Evolutionary conservation across 2,329 filamentous ascomycete genomes (phyloP).

Genomic region (Aspergillus neoniger): DNA sequence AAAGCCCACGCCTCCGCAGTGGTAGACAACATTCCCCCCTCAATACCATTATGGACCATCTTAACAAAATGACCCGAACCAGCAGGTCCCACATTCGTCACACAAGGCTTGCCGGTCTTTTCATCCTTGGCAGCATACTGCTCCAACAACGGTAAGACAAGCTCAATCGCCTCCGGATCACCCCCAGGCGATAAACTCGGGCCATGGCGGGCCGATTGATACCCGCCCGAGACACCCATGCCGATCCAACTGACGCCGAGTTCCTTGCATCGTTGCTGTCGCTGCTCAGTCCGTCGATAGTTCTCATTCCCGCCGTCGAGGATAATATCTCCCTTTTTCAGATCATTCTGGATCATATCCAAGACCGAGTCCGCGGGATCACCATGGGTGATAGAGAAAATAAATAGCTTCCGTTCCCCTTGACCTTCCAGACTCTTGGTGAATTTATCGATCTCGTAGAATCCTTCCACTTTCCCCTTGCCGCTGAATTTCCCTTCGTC

Average conservation of each 20-base stretch:
- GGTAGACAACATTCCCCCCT: constrained; percentile 68
- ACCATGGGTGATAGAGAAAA: constrained; percentile 46
- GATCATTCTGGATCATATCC: constrained; percentile 48
- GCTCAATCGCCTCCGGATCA: constrained; percentile 57
- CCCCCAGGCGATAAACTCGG: constrained; percentile 70
- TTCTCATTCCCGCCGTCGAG: constrained; percentile 70
- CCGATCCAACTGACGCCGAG: constrained; percentile 67
- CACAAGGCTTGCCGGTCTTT: constrained; percentile 59
- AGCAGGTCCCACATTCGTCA: constrained; percentile 60
- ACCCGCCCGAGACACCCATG: constrained; percentile 69
- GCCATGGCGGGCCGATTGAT: constrained; percentile 66
- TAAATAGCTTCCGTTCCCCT: constrained; percentile 38
- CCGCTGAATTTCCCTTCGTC: constrained; percentile 24
- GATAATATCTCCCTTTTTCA: constrained; percentile 65
- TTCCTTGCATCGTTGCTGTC: constrained; percentile 59
- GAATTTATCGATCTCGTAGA: constrained; percentile 40
- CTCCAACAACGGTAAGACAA: constrained; percentile 62
- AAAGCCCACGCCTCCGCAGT: constrained; percentile 67
- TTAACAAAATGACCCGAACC: constrained; percentile 72
- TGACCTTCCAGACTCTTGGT: constrained; percentile 35
- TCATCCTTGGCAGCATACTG: constrained; percentile 64
- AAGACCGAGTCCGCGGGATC: constrained; percentile 41
- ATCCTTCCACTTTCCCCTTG: constrained; percentile 38
- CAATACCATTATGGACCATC: constrained; percentile 75
- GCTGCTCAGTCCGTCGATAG: constrained; percentile 63